A percentile compares a stretch with the other conserved stretches of the same genome.
Conservation (phyloP, 2,329 filamentous ascomycete genomes). For the Xylaria sp. region DNA sequence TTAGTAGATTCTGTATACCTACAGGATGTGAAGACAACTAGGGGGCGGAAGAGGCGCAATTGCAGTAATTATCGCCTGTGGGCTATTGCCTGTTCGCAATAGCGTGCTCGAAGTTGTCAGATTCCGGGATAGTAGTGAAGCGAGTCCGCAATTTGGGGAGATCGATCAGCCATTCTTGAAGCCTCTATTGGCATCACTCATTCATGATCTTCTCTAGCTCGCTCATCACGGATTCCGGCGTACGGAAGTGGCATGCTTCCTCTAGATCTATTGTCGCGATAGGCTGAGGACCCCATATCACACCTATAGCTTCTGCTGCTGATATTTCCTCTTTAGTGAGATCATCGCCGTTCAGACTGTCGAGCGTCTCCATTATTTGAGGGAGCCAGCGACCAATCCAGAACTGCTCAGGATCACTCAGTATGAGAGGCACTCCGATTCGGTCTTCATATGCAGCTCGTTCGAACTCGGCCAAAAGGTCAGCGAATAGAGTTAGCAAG, state of each 20-base stretch:
- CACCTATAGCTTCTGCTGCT: constrained; percentile 21
- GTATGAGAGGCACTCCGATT: constrained; percentile 19
- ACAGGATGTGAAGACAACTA: too few relatives aligned
- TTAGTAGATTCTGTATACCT: too few relatives aligned
- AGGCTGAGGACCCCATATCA: constrained; percentile 19
- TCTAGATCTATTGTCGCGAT: not conserved
- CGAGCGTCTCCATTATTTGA: constrained; percentile 12
- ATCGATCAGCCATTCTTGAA: too few relatives aligned
- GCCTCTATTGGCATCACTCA: not conserved
- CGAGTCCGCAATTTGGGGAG: too few relatives aligned
- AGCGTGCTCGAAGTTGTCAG: too few relatives aligned
- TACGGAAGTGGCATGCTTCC: not conserved
- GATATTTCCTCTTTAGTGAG: constrained; percentile 20
- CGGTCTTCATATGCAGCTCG: constrained; percentile 18
- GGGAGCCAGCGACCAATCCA: constrained; percentile 28
- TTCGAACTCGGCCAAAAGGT: constrained; percentile 15
- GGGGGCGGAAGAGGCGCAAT: too few relatives aligned
- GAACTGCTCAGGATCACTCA: constrained; percentile 21
- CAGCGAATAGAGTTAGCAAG: constrained; percentile 4
- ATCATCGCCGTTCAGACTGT: constrained; percentile 9
- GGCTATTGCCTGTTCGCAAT: too few relatives aligned
- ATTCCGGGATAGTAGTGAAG: too few relatives aligned
- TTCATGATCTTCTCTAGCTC: constrained; percentile 23
- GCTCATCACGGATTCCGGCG: constrained; percentile 10
- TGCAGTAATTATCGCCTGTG: too few relatives aligned